Evolutionary conservation across 495 filamentous ascomycete species (phyloP), one percentile per base, ranked within the genome.

Genomic region (Neurospora cerealis): DNA sequence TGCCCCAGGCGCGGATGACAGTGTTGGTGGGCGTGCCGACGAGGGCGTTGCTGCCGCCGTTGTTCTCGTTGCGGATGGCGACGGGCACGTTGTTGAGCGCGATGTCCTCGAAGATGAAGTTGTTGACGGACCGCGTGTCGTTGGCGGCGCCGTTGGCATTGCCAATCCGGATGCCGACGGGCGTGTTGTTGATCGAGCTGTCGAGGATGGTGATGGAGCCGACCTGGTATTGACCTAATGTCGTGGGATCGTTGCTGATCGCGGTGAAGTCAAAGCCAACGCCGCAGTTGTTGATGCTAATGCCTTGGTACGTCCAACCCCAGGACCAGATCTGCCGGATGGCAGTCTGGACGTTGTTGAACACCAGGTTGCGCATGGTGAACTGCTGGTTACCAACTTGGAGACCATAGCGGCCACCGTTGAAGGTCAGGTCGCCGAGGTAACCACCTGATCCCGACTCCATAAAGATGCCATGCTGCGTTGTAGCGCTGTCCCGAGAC

Each of bases 371-470:
- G 46, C 91, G 87, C 79, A 91, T 89, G 15, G 93, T 94, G 75
- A 91, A 96, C 80, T 95, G 93, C 83, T 95, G 93, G 77, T 92
- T 94, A 70, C 92, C 92, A 69, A 94, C 77, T 21, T 84, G 82
- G 9, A 87, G 83, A n/a, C 87, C 93, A 69, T 88, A 84, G 7
- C 83, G 75, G 13, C 93, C 93, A 71, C 93, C 93, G 74, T 88
- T 84, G 80, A 93, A 92, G 28, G 82, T 87, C 21, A 97, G 83
- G 76, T 97, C 94, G 71, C 88, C 88, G 74, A 94, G 76, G 74
- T 92, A 92, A 36, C 91, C 92, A 34, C 89, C 93, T 38, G 91
- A 93, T 11, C 92, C 91, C 81, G 86, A 85, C 77, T 94, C 92
- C 76, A 93, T 90, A 77, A 93, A 93, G 15, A 95, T 76, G 36